Evolutionary conservation across 192 early-diverging fungal genomes (phyloP).

Genomic region (Gigaspora rosea): DNA sequence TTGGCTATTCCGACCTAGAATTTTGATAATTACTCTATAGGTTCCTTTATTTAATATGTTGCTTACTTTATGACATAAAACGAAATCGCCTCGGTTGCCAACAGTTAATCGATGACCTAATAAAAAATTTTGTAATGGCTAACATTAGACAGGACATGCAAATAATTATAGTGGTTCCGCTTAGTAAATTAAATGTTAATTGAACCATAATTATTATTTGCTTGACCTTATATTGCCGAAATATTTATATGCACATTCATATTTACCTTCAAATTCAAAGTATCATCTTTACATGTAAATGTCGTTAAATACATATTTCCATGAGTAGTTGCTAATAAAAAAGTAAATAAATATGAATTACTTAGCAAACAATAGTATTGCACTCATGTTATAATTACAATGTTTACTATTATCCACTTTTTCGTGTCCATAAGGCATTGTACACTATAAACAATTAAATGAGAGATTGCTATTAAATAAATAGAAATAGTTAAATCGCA

Average conservation of each 20-base stretch:
- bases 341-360: background rate
- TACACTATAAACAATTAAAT: constrained; percentile 32
- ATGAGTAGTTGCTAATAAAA: constrained; percentile 13
- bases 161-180: no score
- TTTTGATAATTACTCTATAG: background rate
- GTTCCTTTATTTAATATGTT: background rate
- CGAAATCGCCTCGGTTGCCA: constrained; percentile 26
- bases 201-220: no score
- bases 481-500: background rate
- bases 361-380: background rate
- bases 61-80: constrained; percentile 27
- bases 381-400: constrained; percentile 13
- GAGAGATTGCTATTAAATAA: background rate
- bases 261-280: constrained; percentile 39
- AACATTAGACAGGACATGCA: background rate
- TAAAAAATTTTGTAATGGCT: background rate
- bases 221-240: background rate
- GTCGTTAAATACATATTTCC: constrained; percentile 44
- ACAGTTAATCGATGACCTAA: constrained; percentile 15
- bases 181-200: no score
- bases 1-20: background rate
- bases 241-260: background rate
- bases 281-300: constrained; percentile 37
- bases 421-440: constrained; percentile 31
- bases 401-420: constrained; percentile 35